phyloP scores from a whole-genome alignment of 371 early-diverging fungal species.

The Mucor mucedo region DNA sequence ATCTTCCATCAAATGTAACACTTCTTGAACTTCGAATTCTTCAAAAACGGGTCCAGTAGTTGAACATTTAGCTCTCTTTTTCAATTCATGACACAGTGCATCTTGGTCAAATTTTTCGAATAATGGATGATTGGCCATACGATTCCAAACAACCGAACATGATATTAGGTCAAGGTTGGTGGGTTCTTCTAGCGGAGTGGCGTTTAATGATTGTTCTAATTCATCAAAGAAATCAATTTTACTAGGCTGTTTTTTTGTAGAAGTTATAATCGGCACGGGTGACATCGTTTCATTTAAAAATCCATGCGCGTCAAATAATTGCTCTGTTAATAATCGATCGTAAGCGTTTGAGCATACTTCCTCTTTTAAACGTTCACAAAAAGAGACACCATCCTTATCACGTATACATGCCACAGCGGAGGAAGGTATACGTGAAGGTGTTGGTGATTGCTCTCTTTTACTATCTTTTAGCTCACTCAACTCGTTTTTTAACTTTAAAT shows the following conservation, averaged over 20 bases:
- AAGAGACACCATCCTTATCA: slow-evolving; percentile 53
- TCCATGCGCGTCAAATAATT: slow-evolving; percentile 50
- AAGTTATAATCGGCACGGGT: slow-evolving; percentile 52
- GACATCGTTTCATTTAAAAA: slow-evolving; percentile 39
- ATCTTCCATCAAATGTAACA: slow-evolving; percentile 19
- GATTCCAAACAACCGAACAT: slow-evolving; percentile 50
- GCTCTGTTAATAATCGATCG: slow-evolving; percentile 48
- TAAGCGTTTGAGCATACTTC: slow-evolving; percentile 56
- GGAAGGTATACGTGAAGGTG: slow-evolving; percentile 20
- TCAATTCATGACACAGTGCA: slow-evolving; percentile 48
- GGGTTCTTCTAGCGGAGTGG: slow-evolving; percentile 1
- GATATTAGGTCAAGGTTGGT: slow-evolving; percentile 27
- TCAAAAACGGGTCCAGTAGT: slow-evolving; percentile 56
- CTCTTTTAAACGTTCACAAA: slow-evolving; percentile 51
- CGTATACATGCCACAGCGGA: slow-evolving; percentile 48
- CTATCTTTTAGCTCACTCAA: not conserved
- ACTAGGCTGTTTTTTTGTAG: not conserved
- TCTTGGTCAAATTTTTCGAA: slow-evolving; percentile 58
- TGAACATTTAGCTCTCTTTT: slow-evolving; percentile 58
- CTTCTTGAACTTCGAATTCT: slow-evolving; percentile 29
- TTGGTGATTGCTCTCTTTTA: not conserved
- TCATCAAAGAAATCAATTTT: slow-evolving; percentile 21
- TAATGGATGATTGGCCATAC: slow-evolving; percentile 52
- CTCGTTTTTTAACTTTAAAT: slow-evolving; percentile 21
- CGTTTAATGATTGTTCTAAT: slow-evolving; percentile 22